phyloP scores from a whole-genome alignment of 805 yeast species.

The Yamadazyma insecticola region DNA sequence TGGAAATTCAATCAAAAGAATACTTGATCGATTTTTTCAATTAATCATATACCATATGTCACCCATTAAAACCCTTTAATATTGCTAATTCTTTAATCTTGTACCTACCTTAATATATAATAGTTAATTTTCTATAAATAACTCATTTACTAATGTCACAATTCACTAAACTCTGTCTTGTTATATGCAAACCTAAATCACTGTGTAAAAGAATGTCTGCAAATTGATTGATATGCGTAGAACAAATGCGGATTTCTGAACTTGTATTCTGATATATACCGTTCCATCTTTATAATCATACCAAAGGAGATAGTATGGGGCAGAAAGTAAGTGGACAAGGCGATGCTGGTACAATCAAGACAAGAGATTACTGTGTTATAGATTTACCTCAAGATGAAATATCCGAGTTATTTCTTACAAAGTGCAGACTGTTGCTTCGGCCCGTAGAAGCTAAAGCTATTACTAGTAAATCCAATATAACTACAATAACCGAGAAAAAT shows the following conservation, averaged over 20 bases:
- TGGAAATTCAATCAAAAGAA: conserved; percentile 30
- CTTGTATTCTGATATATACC: background rate
- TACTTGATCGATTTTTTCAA: conserved; percentile 19
- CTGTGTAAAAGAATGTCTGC: too few species aligned
- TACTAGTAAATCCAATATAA: conserved; percentile 11
- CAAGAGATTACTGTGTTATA: conserved; percentile 1
- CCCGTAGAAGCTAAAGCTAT: conserved; percentile 17
- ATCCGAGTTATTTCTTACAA: conserved; percentile 14
- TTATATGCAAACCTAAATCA: too few species aligned
- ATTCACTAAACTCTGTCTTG: too few species aligned
- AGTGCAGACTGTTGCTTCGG: conserved; percentile 13
- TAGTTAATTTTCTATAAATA: too few species aligned
- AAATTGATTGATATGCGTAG: background rate
- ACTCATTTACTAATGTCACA: too few species aligned
- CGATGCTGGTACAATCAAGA: background rate
- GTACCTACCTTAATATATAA: too few species aligned
- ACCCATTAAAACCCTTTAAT: too few species aligned
- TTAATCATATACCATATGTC: conserved; percentile 1
- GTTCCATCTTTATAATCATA: background rate
- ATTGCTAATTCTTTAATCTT: too few species aligned
- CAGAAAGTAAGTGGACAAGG: conserved; percentile 9
- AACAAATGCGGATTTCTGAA: too few species aligned
- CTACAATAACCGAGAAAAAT: conserved; percentile 12
- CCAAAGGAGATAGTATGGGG: conserved; percentile 13
- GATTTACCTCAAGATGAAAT: conserved; percentile 13